Evolutionary conservation across 805 yeast species (phyloP).

Genomic region (Tetrapisispora nanseiensis): DNA sequence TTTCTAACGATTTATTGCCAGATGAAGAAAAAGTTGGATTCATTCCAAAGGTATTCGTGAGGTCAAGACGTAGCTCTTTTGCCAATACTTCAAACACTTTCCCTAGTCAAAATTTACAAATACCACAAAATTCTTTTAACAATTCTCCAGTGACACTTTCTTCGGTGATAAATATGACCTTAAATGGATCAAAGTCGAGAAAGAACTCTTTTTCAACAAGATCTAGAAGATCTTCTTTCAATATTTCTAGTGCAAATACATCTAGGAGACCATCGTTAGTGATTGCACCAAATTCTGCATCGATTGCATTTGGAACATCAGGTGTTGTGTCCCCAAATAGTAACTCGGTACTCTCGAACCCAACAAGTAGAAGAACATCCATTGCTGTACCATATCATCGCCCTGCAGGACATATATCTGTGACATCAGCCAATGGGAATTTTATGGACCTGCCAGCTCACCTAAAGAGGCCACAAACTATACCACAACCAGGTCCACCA

Average conservation of each 20-base stretch:
- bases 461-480: slow-evolving; percentile 7
- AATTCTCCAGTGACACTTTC: slow-evolving; percentile 10
- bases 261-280: slow-evolving; percentile 25
- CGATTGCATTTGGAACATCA: slow-evolving; percentile 7
- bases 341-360: background rate
- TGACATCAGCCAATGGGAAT: background rate
- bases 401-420: slow-evolving; percentile 2
- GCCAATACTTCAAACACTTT: slow-evolving; percentile 8
- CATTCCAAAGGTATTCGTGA: slow-evolving; percentile 29
- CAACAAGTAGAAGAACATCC: slow-evolving; percentile 18
- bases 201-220: slow-evolving; percentile 26
- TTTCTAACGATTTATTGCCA: background rate
- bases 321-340: slow-evolving; percentile 1
- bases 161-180: slow-evolving; percentile 16
- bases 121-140: slow-evolving; percentile 1
- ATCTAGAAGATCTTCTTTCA: slow-evolving; percentile 27
- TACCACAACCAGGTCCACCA: background rate
- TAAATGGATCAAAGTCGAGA: slow-evolving; percentile 22
- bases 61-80: slow-evolving; percentile 26
- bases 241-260: slow-evolving; percentile 14
- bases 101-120: slow-evolving; percentile 6
- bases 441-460: slow-evolving; percentile 15
- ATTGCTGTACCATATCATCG: slow-evolving; percentile 8
- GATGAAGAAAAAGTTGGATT: slow-evolving; percentile 27
- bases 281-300: slow-evolving; percentile 18